Evolutionary conservation across 1,284 basidiomycete species (phyloP).

Genomic region (Lignosus rhinocerotis): DNA sequence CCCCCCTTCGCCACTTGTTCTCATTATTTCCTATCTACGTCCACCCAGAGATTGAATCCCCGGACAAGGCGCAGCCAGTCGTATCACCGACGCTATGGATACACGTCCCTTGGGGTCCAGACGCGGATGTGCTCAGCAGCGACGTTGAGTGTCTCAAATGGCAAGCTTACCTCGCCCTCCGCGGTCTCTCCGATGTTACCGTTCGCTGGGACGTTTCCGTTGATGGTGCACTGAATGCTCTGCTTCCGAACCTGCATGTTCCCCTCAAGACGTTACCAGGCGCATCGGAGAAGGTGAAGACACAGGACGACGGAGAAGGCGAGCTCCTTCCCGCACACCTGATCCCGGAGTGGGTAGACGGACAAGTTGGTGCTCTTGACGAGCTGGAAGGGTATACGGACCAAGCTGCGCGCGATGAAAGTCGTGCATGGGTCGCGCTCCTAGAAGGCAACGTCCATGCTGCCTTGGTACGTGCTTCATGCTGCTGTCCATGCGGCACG

Average conservation of each 20-base stretch:
- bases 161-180: slow-evolving; percentile 79
- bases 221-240: slow-evolving; percentile 65
- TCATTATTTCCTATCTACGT: slow-evolving; percentile 57
- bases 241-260: slow-evolving; percentile 67
- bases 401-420: slow-evolving; percentile 62
- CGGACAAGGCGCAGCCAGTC: slow-evolving; percentile 45
- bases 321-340: slow-evolving; percentile 61
- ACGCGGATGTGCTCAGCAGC: slow-evolving; percentile 51
- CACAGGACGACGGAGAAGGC: slow-evolving; percentile 35
- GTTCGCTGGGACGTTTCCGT: slow-evolving; percentile 66
- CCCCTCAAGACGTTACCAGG: slow-evolving; percentile 23
- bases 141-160: slow-evolving; percentile 85
- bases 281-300: slow-evolving; percentile 25
- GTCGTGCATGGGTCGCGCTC: slow-evolving; percentile 75
- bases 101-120: slow-evolving; percentile 42
- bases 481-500: not conserved
- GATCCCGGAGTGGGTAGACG: slow-evolving; percentile 74
- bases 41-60: slow-evolving; percentile 46
- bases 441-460: slow-evolving; percentile 75
- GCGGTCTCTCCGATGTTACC: slow-evolving; percentile 50
- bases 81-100: slow-evolving; percentile 65
- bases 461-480: slow-evolving; percentile 54
- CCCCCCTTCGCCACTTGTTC: slow-evolving; percentile 49
- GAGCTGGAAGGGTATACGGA: slow-evolving; percentile 67
- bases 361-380: slow-evolving; percentile 42